A percentile compares a stretch with the other conserved stretches of the same genome.
phyloP scores from a whole-genome alignment of 148 eudicot species.

The Diospyros kaki region DNA sequence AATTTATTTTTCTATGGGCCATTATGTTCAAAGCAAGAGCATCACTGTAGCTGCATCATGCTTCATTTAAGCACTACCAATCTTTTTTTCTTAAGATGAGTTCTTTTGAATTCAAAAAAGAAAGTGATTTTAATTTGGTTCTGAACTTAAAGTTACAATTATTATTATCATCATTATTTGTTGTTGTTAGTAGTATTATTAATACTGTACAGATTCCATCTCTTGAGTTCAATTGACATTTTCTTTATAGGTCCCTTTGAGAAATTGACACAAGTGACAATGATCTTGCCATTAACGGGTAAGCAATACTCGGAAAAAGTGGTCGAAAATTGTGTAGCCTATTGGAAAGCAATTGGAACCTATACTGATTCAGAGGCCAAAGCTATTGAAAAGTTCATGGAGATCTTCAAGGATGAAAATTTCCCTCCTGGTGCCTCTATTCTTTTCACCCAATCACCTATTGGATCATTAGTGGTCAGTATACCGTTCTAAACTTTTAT shows the following conservation, averaged over 20 bases:
- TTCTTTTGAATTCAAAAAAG: too few relatives aligned
- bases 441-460: conserved; percentile 61
- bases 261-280: conserved; percentile 63
- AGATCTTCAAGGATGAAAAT: conserved; percentile 55
- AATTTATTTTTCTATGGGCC: too few relatives aligned
- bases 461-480: conserved; percentile 50
- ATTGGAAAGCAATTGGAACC: conserved; percentile 60
- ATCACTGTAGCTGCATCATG: too few relatives aligned
- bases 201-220: neutral
- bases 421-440: conserved; percentile 79
- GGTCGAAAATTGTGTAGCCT: conserved; percentile 59
- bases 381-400: conserved; percentile 50
- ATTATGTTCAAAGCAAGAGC: too few relatives aligned
- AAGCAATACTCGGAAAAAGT: conserved; percentile 76
- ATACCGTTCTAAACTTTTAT: too few relatives aligned
- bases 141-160: too few relatives aligned
- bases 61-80: too few relatives aligned
- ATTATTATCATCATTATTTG: too few relatives aligned
- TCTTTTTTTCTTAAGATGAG: too few relatives aligned
- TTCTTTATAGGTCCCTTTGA: conserved; percentile 63
- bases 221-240: neutral
- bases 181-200: too few relatives aligned
- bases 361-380: conserved; percentile 65
- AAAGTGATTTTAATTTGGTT: too few relatives aligned
- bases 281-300: conserved; percentile 74